Evolutionary conservation across 345 rosid species (phyloP).

Genomic region (Eucalyptus urophylla): DNA sequence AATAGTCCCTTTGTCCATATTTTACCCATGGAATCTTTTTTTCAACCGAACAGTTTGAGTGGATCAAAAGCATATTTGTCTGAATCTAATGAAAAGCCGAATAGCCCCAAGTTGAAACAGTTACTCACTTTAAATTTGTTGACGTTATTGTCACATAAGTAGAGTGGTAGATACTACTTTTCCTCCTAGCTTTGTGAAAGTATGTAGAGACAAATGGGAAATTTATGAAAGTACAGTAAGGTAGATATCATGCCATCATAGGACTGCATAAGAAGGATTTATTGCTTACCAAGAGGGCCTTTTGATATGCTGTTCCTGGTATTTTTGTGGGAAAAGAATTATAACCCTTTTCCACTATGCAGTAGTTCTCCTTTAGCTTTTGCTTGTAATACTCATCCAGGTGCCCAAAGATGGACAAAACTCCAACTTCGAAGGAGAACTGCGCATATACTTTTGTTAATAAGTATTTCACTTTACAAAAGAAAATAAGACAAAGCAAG

Average conservation of each 20-base stretch:
- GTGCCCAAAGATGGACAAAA: conserved; percentile 59
- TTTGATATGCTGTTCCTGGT: conserved; percentile 63
- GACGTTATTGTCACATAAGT: background rate
- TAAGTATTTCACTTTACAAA: background rate
- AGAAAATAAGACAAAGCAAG: background rate
- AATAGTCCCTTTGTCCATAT: background rate
- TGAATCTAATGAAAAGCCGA: background rate
- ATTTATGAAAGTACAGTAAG: background rate
- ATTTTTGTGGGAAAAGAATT: conserved; percentile 64
- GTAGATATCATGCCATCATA: background rate
- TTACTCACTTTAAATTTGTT: background rate
- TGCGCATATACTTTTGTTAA: conserved; percentile 1
- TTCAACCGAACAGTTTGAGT: background rate
- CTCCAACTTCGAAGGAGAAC: conserved; percentile 72
- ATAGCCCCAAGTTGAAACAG: background rate
- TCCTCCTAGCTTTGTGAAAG: background rate
- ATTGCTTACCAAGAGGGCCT: conserved; percentile 49
- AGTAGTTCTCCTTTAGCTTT: conserved; percentile 43
- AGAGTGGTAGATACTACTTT: background rate
- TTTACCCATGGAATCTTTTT: background rate
- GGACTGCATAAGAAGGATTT: background rate
- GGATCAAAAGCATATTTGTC: background rate
- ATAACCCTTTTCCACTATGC: conserved; percentile 69
- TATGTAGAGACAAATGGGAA: background rate
- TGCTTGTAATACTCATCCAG: conserved; percentile 37